Base-by-base conservation (phyloP, 305 asterid genomes). In the Fraxinus sp. region DNA sequence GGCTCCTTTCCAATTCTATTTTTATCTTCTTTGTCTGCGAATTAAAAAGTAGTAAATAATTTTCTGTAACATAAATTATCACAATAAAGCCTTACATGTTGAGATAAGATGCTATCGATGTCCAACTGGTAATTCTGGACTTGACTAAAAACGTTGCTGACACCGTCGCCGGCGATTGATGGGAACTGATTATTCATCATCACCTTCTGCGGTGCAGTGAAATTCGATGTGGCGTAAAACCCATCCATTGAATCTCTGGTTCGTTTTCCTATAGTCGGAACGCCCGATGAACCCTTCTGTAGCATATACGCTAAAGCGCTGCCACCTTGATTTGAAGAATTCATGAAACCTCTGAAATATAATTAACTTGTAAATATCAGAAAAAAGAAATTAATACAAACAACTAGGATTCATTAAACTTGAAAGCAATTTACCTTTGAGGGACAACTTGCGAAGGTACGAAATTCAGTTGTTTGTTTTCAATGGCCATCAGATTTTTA, bases 401-500 rank as follows among this genome's bases (percentile, higher is more conserved):
- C 16, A 20, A 11, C 4, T 14, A 8, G 52, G 26, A 57, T 5
- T 18, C 66, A 16, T 57, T 16, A 57, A 57, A 57, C 66, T 18
- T 46, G 57, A 46, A 46, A 57, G 52, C 52, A 41, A 37, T 41
- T 10, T 74, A 90, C 93, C 92, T 86, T 84, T 84, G 83, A 16
- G 70, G 88, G 28, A 88, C 72, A 90, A 89, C 85, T 24, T 90
- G 94, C 0, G 88, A 77, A 16, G 90, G 80, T 11, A 90, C 85
- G 22, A 86, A 89, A 85, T 91, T 85, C 79, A 85, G 87, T 84
- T 89, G 92, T 84, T 81, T 89, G 9, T 97, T 91, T 82, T 89
- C 96, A 85, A 91, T 89, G 1, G 97, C 92, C 97, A 93, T 93
- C 64, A 46, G n/a, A 46, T 46, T 46, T 46, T 46, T 46, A 11